A percentile compares a stretch with the other conserved stretches of the same genome.
These are phyloP conservation scores for Cladosporium sp. DNA, from an alignment of 2,329 filamentous ascomycete species.

Conservation along the genomic window DNA sequence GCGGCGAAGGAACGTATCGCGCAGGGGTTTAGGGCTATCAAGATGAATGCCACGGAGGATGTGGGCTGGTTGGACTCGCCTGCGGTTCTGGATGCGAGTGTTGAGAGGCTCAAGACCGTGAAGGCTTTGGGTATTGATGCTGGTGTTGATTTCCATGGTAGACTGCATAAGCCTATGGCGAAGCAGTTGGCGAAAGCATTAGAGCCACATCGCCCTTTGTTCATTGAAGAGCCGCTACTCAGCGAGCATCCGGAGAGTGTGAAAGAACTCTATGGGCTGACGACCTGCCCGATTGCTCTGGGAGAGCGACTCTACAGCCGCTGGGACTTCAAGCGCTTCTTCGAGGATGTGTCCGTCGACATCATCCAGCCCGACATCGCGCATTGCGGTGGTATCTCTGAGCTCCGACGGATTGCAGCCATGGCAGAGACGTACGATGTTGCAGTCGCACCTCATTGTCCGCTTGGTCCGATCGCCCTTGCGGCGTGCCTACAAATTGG, in stretches of 20 bases:
- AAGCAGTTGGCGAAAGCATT: slow-evolving; percentile 65
- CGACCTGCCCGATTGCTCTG: slow-evolving; percentile 62
- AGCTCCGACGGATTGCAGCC: slow-evolving; percentile 62
- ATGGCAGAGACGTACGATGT: slow-evolving; percentile 72
- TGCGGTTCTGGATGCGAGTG: slow-evolving; percentile 54
- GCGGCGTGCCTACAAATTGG: slow-evolving; percentile 68
- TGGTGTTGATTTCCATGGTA: slow-evolving; percentile 72
- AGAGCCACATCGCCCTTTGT: slow-evolving; percentile 63
- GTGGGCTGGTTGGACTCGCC: slow-evolving; percentile 73
- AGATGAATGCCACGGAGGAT: slow-evolving; percentile 76
- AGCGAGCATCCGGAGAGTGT: slow-evolving; percentile 65
- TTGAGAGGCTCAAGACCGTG: slow-evolving; percentile 64
- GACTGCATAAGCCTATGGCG: slow-evolving; percentile 72
- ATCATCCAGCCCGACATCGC: slow-evolving; percentile 66
- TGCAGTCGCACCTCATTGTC: slow-evolving; percentile 68
- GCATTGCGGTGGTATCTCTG: slow-evolving; percentile 68
- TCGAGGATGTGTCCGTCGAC: slow-evolving; percentile 64
- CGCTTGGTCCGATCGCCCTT: slow-evolving; percentile 66
- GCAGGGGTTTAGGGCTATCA: slow-evolving; percentile 63
- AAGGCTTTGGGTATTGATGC: slow-evolving; percentile 66
- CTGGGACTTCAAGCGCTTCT: slow-evolving; percentile 69
- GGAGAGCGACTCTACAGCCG: slow-evolving; percentile 67
- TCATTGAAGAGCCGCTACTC: slow-evolving; percentile 69
- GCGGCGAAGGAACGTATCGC: slow-evolving; percentile 45
- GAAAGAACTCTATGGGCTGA: slow-evolving; percentile 54